Conservation (phyloP, 257 asterid species). For the Avicennia marina region DNA sequence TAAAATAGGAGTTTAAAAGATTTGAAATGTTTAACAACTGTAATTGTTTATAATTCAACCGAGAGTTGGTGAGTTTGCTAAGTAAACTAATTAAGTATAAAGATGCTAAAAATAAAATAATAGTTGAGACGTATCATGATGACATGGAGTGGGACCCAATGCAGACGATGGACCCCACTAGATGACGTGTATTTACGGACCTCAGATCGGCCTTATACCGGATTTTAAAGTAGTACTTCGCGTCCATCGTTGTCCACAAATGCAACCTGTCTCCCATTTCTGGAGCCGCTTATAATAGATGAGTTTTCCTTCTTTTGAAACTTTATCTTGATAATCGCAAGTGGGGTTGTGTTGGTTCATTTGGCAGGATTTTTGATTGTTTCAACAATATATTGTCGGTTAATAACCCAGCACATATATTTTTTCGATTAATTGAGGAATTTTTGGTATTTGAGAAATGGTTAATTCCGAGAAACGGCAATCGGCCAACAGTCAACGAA, state of each 20-base stretch:
- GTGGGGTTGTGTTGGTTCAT: constrained; percentile 9
- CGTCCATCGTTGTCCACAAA: constrained; percentile 33
- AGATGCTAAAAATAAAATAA: no score
- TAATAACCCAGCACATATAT: not conserved
- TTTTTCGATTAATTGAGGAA: constrained; percentile 16
- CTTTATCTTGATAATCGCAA: no score
- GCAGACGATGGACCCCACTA: constrained; percentile 18
- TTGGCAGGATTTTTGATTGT: constrained; percentile 13
- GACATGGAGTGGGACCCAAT: constrained; percentile 33
- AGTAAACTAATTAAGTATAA: no score
- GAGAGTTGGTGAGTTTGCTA: no score
- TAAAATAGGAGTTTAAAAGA: no score
- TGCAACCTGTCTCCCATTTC: no score
- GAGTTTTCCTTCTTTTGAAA: no score
- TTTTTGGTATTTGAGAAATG: constrained; percentile 31
- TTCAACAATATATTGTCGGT: not conserved
- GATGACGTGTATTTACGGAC: constrained; percentile 43
- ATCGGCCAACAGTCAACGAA: constrained; percentile 30
- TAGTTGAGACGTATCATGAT: not conserved
- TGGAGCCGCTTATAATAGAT: no score
- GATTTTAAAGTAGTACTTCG: constrained; percentile 15
- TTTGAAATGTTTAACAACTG: no score
- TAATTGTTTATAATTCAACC: no score
- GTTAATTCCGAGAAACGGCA: constrained; percentile 43
- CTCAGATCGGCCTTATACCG: constrained; percentile 20